phyloP scores from a whole-genome alignment of 352 stramenopile species.

The Globisporangium megalacanthum region DNA sequence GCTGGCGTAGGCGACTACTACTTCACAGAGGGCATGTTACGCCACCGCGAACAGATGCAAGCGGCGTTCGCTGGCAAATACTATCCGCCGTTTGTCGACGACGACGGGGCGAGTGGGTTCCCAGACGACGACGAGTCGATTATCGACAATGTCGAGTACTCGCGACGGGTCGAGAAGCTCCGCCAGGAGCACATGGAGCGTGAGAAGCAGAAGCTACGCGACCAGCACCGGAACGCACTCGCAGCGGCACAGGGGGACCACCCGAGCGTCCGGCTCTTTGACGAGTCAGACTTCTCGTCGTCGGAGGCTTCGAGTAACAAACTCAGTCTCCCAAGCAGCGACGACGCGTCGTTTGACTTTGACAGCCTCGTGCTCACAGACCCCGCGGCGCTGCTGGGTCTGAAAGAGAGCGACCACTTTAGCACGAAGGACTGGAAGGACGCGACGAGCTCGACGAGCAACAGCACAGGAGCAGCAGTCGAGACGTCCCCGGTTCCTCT shows the following conservation, averaged over 20 bases:
- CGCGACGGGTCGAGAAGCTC: conserved; percentile 44
- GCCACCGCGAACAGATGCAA: conserved; percentile 30
- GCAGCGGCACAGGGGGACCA: conserved; percentile 10
- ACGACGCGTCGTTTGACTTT: conserved; percentile 35
- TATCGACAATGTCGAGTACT: conserved; percentile 20
- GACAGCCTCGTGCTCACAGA: conserved; percentile 31
- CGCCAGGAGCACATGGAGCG: conserved; percentile 58
- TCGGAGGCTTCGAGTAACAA: conserved; percentile 1
- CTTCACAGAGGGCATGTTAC: conserved; percentile 37
- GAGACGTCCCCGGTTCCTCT: background rate
- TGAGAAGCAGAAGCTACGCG: conserved; percentile 46
- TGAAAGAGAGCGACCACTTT: background rate
- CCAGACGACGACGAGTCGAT: conserved; percentile 34
- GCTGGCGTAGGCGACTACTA: conserved; percentile 46
- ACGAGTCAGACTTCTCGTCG: conserved; percentile 25
- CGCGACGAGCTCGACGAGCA: background rate
- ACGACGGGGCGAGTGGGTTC: conserved; percentile 29
- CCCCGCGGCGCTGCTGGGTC: background rate
- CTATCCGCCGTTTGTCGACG: conserved; percentile 16
- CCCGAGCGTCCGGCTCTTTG: conserved; percentile 30
- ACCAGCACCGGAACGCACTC: conserved; percentile 6
- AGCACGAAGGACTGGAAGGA: background rate
- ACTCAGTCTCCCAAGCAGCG: conserved; percentile 14
- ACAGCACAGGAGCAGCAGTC: background rate
- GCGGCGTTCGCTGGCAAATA: conserved; percentile 16